Conservation (phyloP, 805 yeast genomes). For the Metschnikowia koreensis region DNA sequence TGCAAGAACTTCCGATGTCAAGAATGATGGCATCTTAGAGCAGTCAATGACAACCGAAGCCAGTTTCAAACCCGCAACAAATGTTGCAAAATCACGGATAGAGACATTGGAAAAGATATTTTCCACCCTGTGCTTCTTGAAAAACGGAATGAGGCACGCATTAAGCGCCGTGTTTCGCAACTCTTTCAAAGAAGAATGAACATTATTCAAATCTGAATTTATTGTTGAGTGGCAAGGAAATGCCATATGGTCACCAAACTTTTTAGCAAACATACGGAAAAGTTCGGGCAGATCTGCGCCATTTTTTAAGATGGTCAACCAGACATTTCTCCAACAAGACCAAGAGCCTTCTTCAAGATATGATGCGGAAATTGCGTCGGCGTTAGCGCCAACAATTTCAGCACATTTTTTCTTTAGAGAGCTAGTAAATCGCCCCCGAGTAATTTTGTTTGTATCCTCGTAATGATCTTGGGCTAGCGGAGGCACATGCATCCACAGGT, state of each 20-base stretch:
- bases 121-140: constrained; percentile 32
- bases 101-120: constrained; percentile 32
- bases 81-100: constrained; percentile 21
- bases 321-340: constrained; percentile 31
- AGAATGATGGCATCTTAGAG: constrained; percentile 17
- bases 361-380: constrained; percentile 19
- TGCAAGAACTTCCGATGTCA: constrained; percentile 24
- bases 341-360: constrained; percentile 27
- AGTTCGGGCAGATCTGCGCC: constrained; percentile 31
- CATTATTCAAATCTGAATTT: constrained; percentile 1
- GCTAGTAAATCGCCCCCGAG: neutral
- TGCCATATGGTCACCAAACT: constrained; percentile 15
- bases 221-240: constrained; percentile 27
- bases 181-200: constrained; percentile 4
- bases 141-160: constrained; percentile 16
- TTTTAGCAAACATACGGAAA: constrained; percentile 28
- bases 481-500: constrained; percentile 18
- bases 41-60: constrained; percentile 28
- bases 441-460: neutral
- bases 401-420: constrained; percentile 25
- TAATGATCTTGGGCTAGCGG: neutral
- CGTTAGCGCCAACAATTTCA: constrained; percentile 28
- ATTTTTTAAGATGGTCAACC: constrained; percentile 27
- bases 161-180: constrained; percentile 14
- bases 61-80: constrained; percentile 18